Base-by-base conservation (phyloP, 2,329 filamentous ascomycete genomes). In the Mycosphaerella arachidis region DNA sequence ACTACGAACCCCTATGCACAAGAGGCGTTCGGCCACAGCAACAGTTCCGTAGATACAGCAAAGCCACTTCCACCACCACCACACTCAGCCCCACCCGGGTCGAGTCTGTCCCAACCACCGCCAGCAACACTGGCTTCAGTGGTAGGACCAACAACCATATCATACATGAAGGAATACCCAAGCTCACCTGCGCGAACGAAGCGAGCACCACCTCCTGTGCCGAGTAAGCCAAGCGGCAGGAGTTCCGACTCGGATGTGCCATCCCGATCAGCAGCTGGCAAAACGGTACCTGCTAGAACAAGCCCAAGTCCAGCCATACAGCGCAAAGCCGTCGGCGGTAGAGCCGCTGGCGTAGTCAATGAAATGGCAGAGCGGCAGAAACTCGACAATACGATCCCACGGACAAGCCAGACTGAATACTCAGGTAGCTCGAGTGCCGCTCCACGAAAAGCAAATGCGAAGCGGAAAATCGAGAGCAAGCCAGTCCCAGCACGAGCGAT, bases 81-180 rank as follows among this genome's bases (percentile, higher is more conserved):
- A 18, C 67, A 67, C 52, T 35, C 58, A 48, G 53, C 62, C 29
- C 66, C 59, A 48, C 56, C 61, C 13, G 50, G 63, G 18, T 56
- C 61, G 3, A 56, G 56, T 20, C 33, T 54, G 7, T 43, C 18
- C 27, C 55, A 62, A 30, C 24, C 55, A 31, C 52, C 35, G 13
- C 51, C 58, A 10, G 45, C 53, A 12, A 59, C 46, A 18, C 59
- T 60, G 18, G 31, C 61, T 18, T 52, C 62, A 30, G 61, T 59
- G 55, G 65, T 37, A 56, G 68, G 66, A 24, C 63, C 56, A 9
- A 68, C 61, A 8, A 67, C 69, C 4, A 59, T 72, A 16, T 68
- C 71, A 4, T 82, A 82, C 65, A 75, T 81, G 62, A 81, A 78
- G 61, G 80, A 82, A 62, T 82, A 81, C 63, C 79, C 79, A 4